phyloP scores from a whole-genome alignment of 139 green algal species.

The Tetradesmus lagerheimii region DNA sequence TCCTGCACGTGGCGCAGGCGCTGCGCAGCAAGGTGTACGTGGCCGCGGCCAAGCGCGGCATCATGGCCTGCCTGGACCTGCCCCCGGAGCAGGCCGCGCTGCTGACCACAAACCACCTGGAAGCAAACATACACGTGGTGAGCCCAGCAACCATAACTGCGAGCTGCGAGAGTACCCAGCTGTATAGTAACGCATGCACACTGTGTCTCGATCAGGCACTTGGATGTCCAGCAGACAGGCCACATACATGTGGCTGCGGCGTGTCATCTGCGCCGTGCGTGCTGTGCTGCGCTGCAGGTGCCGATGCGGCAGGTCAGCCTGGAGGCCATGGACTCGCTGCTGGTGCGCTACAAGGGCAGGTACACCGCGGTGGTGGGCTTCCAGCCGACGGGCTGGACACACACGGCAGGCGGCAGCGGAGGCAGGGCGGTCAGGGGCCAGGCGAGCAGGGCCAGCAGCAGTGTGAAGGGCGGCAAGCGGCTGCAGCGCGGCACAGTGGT shows the following conservation, averaged over 20 bases:
- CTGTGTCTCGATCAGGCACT: not conserved
- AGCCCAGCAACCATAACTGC: not conserved
- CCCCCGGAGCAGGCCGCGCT: conserved; percentile 63
- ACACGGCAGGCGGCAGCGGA: not conserved
- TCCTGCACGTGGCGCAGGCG: conserved; percentile 68
- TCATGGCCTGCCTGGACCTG: conserved; percentile 78
- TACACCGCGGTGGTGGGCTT: conserved; percentile 85
- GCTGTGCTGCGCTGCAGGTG: conserved; percentile 54
- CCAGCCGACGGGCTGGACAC: conserved; percentile 86
- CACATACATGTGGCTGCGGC: not conserved
- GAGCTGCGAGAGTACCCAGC: not conserved
- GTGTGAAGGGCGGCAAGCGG: conserved; percentile 49
- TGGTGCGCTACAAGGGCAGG: conserved; percentile 72
- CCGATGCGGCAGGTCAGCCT: conserved; percentile 81
- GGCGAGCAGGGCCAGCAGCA: conserved; percentile 10
- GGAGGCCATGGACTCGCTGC: conserved; percentile 79
- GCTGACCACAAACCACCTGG: conserved; percentile 84
- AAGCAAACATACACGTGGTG: conserved; percentile 90
- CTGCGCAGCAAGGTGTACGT: conserved; percentile 46
- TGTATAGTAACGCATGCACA: not conserved
- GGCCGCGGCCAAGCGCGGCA: conserved; percentile 65
- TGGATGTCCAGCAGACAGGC: not conserved
- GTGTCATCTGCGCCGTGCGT: not conserved
- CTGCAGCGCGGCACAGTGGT: conserved; percentile 82
- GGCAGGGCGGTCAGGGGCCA: not conserved